Conservation (phyloP, 1,284 basidiomycete genomes). For the Tylopilus sp. region DNA sequence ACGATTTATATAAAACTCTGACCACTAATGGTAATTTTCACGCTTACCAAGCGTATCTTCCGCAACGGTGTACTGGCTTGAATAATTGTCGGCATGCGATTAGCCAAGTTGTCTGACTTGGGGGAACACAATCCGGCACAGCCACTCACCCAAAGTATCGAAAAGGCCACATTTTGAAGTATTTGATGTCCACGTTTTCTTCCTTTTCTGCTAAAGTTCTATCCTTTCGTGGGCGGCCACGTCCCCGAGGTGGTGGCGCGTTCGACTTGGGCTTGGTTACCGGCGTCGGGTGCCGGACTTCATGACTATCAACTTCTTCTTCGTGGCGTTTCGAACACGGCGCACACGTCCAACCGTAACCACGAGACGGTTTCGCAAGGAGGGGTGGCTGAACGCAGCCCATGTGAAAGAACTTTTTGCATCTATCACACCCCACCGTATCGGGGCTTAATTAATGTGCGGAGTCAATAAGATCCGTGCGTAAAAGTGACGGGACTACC, state of each 20-base stretch:
- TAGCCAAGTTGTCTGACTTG: slow-evolving; percentile 4
- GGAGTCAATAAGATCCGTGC: slow-evolving; percentile 28
- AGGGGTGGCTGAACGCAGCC: slow-evolving; percentile 89
- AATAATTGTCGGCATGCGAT: slow-evolving; percentile 14
- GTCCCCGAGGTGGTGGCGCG: slow-evolving; percentile 59
- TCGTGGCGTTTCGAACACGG: slow-evolving; percentile 87
- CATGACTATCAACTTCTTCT: slow-evolving; percentile 78
- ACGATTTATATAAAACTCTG: slow-evolving; percentile 24
- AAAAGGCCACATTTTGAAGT: slow-evolving; percentile 95
- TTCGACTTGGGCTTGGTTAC: slow-evolving; percentile 60
- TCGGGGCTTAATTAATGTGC: slow-evolving; percentile 58
- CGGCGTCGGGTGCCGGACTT: slow-evolving; percentile 54
- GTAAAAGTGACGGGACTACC: slow-evolving; percentile 8
- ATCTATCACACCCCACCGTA: slow-evolving; percentile 90
- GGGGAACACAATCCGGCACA: not conserved
- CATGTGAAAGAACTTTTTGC: slow-evolving; percentile 96
- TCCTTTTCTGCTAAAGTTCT: slow-evolving; percentile 64
- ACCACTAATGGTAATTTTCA: slow-evolving; percentile 21
- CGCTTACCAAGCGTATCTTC: slow-evolving; percentile 82
- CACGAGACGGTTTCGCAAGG: slow-evolving; percentile 92
- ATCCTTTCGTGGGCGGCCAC: slow-evolving; percentile 73
- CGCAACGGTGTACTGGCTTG: slow-evolving; percentile 82
- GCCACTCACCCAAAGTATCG: slow-evolving; percentile 87
- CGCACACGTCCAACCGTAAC: slow-evolving; percentile 97
- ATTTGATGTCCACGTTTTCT: slow-evolving; percentile 71